Evolutionary conservation across 495 filamentous ascomycete species (phyloP).

Genomic region (Penicillium simplicissimum): DNA sequence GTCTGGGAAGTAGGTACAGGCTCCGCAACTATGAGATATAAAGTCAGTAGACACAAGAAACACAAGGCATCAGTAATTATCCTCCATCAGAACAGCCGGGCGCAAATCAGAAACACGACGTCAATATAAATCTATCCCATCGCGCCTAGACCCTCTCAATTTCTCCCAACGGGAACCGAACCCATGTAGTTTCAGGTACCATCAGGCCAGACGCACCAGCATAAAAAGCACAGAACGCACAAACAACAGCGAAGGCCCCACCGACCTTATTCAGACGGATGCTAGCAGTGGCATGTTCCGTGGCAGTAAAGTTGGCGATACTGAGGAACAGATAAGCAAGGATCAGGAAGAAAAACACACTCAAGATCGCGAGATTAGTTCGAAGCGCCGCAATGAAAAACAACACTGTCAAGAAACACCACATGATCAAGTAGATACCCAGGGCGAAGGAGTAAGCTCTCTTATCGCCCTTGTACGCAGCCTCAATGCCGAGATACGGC

Average conservation of each 20-base stretch:
- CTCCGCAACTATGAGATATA: neutral
- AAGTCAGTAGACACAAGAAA: neutral
- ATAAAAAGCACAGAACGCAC: slow-evolving; percentile 4
- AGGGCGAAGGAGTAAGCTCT: slow-evolving; percentile 15
- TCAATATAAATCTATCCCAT: neutral
- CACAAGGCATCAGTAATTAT: neutral
- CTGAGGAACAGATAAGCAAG: slow-evolving; percentile 13
- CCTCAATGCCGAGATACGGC: slow-evolving; percentile 13
- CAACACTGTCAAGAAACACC: slow-evolving; percentile 19
- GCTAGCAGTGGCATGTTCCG: slow-evolving; percentile 2
- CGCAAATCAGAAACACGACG: too few relatives aligned
- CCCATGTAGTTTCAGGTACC: neutral
- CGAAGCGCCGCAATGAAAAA: slow-evolving; percentile 65
- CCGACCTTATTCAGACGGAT: slow-evolving; percentile 3
- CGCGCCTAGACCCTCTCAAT: neutral
- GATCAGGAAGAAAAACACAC: slow-evolving; percentile 12
- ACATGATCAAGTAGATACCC: slow-evolving; percentile 19
- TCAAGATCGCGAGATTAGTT: slow-evolving; percentile 69
- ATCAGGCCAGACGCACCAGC: slow-evolving; percentile 6
- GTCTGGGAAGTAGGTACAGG: neutral
- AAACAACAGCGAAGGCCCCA: slow-evolving; percentile 4
- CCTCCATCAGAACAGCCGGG: too few relatives aligned
- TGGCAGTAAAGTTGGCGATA: slow-evolving; percentile 9
- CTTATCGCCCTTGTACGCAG: slow-evolving; percentile 12
- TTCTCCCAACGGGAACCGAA: too few relatives aligned